Evolutionary conservation across 2,329 filamentous ascomycete genomes (phyloP), one percentile per base, ranked within the genome.

Genomic region (Lachnellula arida): DNA sequence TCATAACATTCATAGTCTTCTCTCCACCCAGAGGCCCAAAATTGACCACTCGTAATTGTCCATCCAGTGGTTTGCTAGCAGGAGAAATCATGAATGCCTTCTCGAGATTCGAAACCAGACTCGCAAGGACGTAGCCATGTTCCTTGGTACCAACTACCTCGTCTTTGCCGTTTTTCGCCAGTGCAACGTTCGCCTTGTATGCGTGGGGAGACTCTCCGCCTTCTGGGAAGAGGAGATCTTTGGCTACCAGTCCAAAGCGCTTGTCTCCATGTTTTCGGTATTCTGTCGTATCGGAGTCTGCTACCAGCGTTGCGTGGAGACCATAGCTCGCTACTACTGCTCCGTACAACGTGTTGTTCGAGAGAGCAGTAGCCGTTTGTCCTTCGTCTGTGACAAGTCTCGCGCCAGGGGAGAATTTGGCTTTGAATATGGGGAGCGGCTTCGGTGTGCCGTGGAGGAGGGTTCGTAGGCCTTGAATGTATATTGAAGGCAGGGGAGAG

Each of bases 251-350:
- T 55, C 85, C 81, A 73, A 97, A 97, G 19, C 93, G 81, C 68
- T 87, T 82, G 34, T 79, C 78, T 12, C 93, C 93, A 66, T 88
- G 86, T 62, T 83, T 81, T 59, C 93, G 86, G 72, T 93, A 93
- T 61, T 84, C 87, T 0, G 82, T 76, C 0, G 92, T 95, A 71
- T 97, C 93, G 71, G 89, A 94, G 74, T 97, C 91, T 64, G 89
- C 91, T 22, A 97, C 91, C 3, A 97, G 79, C 43, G 87, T 85
- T 32, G 92, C 89, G 68, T 97, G 93, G 67, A 97, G 84, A 19
- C 89, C 93, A 81, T 95, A 96, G 70, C 88, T 94, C 46, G 86
- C 87, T 2, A 97, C 92, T 22, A 97, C 90, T 23, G 87, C 88
- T 25, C 91, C 92, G 65, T 88, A 81, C 23, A 87, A 75, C 53